These are phyloP conservation scores for Verticillium longisporum DNA, from an alignment of 2,329 filamentous ascomycete genomes.

Conservation along the genomic window DNA sequence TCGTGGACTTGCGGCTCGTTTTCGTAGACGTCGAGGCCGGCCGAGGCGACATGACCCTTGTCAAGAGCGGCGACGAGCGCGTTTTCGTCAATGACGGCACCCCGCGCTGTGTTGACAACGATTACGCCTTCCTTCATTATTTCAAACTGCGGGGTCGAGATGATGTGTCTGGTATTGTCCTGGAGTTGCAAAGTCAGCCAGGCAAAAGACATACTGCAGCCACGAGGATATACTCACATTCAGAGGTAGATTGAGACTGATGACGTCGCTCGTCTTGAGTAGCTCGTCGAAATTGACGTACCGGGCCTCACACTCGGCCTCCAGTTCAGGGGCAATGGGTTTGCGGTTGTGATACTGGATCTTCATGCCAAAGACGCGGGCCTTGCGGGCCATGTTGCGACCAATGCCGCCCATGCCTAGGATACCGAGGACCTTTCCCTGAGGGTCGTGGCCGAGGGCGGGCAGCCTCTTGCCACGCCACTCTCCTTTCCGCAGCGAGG, in stretches of 20 bases:
- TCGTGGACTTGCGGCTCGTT: slow-evolving; percentile 72
- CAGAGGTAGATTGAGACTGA: slow-evolving; percentile 74
- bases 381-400: slow-evolving; percentile 67
- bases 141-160: slow-evolving; percentile 62
- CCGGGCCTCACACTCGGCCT: slow-evolving; percentile 46
- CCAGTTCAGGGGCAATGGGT: slow-evolving; percentile 47
- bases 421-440: slow-evolving; percentile 73
- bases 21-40: slow-evolving; percentile 77
- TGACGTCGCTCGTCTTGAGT: slow-evolving; percentile 62
- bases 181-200: slow-evolving; percentile 14
- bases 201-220: background rate
- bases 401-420: slow-evolving; percentile 85
- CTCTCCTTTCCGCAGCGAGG: slow-evolving; percentile 54
- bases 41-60: slow-evolving; percentile 61
- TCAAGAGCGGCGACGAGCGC: slow-evolving; percentile 70
- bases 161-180: slow-evolving; percentile 65
- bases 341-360: slow-evolving; percentile 70
- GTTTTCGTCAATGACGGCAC: slow-evolving; percentile 74
- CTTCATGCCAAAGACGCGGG: slow-evolving; percentile 67
- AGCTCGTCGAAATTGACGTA: slow-evolving; percentile 71
- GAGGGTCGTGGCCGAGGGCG: slow-evolving; percentile 66
- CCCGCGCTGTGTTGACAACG: slow-evolving; percentile 76
- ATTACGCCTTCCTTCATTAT: slow-evolving; percentile 74
- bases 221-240: slow-evolving; percentile 54
- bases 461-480: slow-evolving; percentile 57